phyloP scores from a whole-genome alignment of 805 yeast species.

The Lipomyces starkeyi region DNA sequence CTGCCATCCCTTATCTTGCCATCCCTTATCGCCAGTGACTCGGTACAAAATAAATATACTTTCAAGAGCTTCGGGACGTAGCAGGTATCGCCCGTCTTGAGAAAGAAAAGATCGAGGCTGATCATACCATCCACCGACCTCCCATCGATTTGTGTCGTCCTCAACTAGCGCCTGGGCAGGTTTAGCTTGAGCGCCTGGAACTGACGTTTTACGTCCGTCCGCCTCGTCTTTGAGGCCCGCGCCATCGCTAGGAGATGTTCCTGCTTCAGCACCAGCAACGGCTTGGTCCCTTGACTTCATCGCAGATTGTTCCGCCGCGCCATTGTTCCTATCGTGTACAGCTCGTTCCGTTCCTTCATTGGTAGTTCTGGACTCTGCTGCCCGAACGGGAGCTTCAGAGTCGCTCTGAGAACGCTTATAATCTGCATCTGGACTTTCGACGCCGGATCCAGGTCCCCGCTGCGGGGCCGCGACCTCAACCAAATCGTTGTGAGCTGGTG shows the following conservation, averaged over 20 bases:
- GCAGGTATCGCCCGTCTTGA: conserved; percentile 48
- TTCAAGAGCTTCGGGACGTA: conserved; percentile 68
- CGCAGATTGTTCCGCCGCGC: neutral
- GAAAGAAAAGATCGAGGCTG: conserved; percentile 33
- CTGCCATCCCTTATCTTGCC: conserved; percentile 62
- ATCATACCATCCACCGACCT: conserved; percentile 38
- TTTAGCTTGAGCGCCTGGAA: neutral
- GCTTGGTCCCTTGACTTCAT: neutral
- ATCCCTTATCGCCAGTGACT: conserved; percentile 62
- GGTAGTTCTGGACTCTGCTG: neutral
- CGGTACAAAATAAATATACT: conserved; percentile 64
- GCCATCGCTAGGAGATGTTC: conserved; percentile 5
- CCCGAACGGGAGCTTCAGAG: neutral
- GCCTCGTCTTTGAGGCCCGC: neutral
- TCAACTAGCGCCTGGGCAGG: conserved; percentile 14
- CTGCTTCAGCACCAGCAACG: conserved; percentile 9
- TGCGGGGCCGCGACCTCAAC: too few species aligned
- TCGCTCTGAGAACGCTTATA: too few species aligned
- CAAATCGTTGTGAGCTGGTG: too few species aligned
- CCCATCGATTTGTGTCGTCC: conserved; percentile 17
- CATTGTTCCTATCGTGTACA: neutral
- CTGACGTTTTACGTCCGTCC: neutral
- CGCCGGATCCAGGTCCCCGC: too few species aligned
- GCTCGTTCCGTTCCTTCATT: neutral
- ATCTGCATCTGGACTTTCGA: too few species aligned